These are phyloP conservation scores for Coix lacrymajobi DNA, from an alignment of 176 grass and related monocot species.

Conservation along the genomic window DNA sequence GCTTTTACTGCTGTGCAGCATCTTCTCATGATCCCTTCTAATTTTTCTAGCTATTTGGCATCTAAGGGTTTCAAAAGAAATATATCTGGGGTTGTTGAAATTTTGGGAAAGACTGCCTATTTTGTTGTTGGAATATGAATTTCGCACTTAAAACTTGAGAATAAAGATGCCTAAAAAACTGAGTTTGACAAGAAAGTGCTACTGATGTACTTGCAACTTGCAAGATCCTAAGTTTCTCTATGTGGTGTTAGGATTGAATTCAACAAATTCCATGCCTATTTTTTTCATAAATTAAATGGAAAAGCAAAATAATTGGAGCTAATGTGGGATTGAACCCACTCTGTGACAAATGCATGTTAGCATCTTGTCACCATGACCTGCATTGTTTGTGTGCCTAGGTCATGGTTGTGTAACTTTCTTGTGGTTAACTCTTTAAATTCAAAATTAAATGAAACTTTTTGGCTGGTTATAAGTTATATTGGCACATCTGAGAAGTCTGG, in stretches of 20 bases:
- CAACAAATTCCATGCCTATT: background rate
- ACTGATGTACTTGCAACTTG: background rate
- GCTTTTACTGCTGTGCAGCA: constrained; percentile 6
- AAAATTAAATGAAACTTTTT: background rate
- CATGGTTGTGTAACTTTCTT: background rate
- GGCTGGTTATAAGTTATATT: background rate
- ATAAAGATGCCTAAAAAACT: background rate
- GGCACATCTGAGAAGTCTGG: background rate
- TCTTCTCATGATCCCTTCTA: background rate
- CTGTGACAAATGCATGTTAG: background rate
- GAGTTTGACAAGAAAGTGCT: background rate
- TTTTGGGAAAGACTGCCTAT: background rate
- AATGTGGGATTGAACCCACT: background rate
- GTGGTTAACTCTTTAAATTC: background rate
- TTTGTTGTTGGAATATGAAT: background rate
- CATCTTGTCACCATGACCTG: background rate
- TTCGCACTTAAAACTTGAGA: background rate
- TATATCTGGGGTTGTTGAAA: background rate
- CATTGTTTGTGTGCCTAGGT: background rate
- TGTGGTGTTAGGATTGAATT: background rate
- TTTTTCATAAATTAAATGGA: background rate
- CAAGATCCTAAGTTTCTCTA: background rate
- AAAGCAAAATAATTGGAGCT: background rate
- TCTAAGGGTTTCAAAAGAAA: background rate
- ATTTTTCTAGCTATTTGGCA: background rate